Evolutionary conservation across 768 basidiomycete genomes (phyloP).

Genomic region (Tylopilus cervinicoccineus): DNA sequence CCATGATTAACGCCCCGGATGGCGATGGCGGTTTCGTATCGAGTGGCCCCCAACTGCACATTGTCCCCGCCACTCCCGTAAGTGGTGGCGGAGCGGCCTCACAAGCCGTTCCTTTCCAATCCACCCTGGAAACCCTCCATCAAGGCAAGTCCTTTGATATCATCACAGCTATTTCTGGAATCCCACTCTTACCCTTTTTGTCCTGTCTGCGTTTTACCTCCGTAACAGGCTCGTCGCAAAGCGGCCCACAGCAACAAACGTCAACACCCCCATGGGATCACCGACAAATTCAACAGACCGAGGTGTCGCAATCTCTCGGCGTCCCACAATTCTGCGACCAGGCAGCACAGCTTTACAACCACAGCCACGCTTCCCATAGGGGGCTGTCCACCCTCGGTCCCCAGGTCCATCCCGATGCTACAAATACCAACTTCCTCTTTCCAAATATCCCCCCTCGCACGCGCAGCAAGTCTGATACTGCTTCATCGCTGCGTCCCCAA

Average conservation of each 20-base stretch:
- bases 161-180: conserved; percentile 32
- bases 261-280: conserved; percentile 35
- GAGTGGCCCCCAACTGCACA: conserved; percentile 63
- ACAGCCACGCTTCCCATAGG: conserved; percentile 35
- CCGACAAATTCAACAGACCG: conserved; percentile 34
- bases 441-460: conserved; percentile 39
- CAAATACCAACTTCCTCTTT: conserved; percentile 37
- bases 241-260: conserved; percentile 30
- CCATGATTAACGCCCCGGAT: conserved; percentile 59
- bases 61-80: conserved; percentile 82
- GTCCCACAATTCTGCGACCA: conserved; percentile 28
- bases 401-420: conserved; percentile 32
- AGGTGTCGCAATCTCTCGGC: conserved; percentile 28
- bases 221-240: conserved; percentile 31
- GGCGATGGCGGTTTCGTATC: conserved; percentile 46
- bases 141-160: conserved; percentile 46
- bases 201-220: conserved; percentile 24
- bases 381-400: conserved; percentile 34
- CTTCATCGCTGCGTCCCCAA: conserved; percentile 45
- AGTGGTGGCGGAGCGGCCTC: conserved; percentile 52
- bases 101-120: conserved; percentile 50
- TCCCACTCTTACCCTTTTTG: conserved; percentile 27
- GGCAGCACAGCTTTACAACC: conserved; percentile 28
- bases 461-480: conserved; percentile 60
- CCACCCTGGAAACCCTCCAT: conserved; percentile 45